phyloP scores from a whole-genome alignment of 2,329 filamentous ascomycete genomes.

The Xylaria sp. region DNA sequence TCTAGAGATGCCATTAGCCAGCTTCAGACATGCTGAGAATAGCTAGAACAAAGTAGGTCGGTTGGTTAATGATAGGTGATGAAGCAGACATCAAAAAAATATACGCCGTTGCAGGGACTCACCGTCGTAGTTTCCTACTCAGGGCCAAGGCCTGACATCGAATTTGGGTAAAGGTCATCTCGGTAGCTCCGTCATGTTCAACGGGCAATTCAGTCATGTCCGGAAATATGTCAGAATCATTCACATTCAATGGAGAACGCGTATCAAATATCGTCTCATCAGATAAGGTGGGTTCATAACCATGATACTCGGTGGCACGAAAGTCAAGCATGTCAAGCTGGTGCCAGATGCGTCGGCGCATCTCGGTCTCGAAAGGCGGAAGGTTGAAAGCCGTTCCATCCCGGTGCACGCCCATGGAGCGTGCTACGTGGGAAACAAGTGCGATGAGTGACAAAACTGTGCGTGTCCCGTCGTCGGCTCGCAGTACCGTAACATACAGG shows the following conservation, averaged over 20 bases:
- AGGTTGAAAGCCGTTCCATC: conserved; percentile 45
- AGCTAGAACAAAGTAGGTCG: too few relatives aligned
- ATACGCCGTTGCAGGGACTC: not conserved
- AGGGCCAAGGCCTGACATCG: conserved; percentile 37
- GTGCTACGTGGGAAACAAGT: conserved; percentile 30
- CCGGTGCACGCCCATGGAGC: conserved; percentile 43
- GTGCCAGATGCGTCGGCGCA: conserved; percentile 49
- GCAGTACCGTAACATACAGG: conserved; percentile 53
- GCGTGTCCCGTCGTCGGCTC: conserved; percentile 38
- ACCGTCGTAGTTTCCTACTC: conserved; percentile 12
- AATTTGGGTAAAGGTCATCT: conserved; percentile 38
- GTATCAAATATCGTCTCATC: conserved; percentile 40
- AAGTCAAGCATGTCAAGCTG: conserved; percentile 44
- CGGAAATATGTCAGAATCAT: conserved; percentile 45
- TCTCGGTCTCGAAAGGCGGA: conserved; percentile 45
- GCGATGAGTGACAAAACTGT: conserved; percentile 36
- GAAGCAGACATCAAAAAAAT: too few relatives aligned
- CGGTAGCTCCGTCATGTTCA: conserved; percentile 36
- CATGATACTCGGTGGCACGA: conserved; percentile 45
- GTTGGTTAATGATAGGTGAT: too few relatives aligned
- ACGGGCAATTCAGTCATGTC: conserved; percentile 33
- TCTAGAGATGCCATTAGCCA: conserved; percentile 13
- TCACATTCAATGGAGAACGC: conserved; percentile 45
- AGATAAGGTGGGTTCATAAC: conserved; percentile 40
- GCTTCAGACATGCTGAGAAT: not conserved